Percentiles rank a stretch among this genome's conserved stretches.
These are phyloP conservation scores for Aspergillus steynii DNA, from an alignment of 495 filamentous ascomycete species.

Conservation along the genomic window DNA sequence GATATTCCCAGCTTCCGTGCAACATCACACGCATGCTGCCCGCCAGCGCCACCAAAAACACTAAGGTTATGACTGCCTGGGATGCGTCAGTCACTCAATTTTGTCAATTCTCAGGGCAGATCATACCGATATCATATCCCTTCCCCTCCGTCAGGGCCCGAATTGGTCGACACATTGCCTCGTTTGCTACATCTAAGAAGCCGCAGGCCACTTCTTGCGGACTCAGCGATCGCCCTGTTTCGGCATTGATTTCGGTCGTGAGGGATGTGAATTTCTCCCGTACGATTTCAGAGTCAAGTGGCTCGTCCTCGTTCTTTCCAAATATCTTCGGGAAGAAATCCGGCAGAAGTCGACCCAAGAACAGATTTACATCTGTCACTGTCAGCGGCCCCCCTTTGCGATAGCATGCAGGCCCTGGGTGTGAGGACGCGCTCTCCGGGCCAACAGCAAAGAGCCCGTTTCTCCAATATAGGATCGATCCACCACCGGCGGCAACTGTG, in stretches of 20 bases:
- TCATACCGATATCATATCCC: constrained; percentile 40
- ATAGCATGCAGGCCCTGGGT: constrained; percentile 93
- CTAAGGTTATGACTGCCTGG: constrained; percentile 49
- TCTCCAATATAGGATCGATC: constrained; percentile 83
- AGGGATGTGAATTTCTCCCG: constrained; percentile 75
- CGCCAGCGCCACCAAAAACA: constrained; percentile 56
- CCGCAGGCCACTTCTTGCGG: constrained; percentile 82
- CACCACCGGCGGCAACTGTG: constrained; percentile 92
- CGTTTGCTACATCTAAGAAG: constrained; percentile 55
- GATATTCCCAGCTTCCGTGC: constrained; percentile 49
- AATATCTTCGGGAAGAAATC: constrained; percentile 99
- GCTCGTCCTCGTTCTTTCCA: constrained; percentile 86
- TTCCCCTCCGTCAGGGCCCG: constrained; percentile 53
- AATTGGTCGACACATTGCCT: constrained; percentile 57
- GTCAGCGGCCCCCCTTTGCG: constrained; percentile 90
- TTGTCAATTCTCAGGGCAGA: too few species aligned
- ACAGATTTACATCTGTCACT: constrained; percentile 92
- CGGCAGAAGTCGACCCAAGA: constrained; percentile 83
- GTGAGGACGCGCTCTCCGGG: constrained; percentile 88
- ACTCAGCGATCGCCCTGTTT: constrained; percentile 53
- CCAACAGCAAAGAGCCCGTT: constrained; percentile 97
- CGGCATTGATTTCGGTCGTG: constrained; percentile 73
- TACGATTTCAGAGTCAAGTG: constrained; percentile 75
- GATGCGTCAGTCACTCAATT: too few species aligned
- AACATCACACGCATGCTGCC: constrained; percentile 54